Evolutionary conservation across 2,329 filamentous ascomycete species (phyloP), one percentile per base, ranked within the genome.

Genomic region (Neopestalotiopsis clavispora): DNA sequence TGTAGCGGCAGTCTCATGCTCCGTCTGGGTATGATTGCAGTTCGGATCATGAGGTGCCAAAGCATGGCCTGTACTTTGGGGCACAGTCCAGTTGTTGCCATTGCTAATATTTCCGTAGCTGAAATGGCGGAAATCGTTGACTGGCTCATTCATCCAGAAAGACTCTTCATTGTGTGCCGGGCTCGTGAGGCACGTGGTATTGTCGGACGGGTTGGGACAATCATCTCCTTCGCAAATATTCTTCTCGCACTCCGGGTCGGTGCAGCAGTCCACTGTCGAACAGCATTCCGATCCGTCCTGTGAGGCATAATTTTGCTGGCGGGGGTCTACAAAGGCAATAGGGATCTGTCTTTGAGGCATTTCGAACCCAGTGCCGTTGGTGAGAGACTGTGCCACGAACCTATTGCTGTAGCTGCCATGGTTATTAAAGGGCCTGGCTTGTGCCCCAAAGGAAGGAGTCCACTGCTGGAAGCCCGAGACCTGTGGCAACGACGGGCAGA

Each of bases 1-100:
- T 2, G 76, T 76, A 23, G 71, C 69, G 10, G 77, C 77, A 57
- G 75, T 76, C 57, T 75, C 72, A 45, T 79, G 77, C 49, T 79
- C 77, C 6, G 76, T 73, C 52, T 75, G 71, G 9, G 75, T 77
- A 67, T 77, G 75, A 63, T 75, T 76, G 60, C 74, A 76, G 13
- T 71, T 71, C 38, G 71, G 75, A 28, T 60, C 64, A 30, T 75
- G 73, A 58, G 57, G 65, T 67, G 68, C 70, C 68, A 42, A 4
- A 65, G 58, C 23, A 70, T 68, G 56, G 71, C 32, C 61, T 20
- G 23, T 28, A 28, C 23, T 28, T 28, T 28, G 66, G 59, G 45
- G 71, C 66, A 34, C 66, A n/a, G 7, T 40, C 13, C 10, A 70
- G 58, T 28, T 28, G 40, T 63, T 66, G 23, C 23, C 23, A 28